Evolutionary conservation across 192 early-diverging fungal species (phyloP).

Genomic region (Linnemannia elongata): DNA sequence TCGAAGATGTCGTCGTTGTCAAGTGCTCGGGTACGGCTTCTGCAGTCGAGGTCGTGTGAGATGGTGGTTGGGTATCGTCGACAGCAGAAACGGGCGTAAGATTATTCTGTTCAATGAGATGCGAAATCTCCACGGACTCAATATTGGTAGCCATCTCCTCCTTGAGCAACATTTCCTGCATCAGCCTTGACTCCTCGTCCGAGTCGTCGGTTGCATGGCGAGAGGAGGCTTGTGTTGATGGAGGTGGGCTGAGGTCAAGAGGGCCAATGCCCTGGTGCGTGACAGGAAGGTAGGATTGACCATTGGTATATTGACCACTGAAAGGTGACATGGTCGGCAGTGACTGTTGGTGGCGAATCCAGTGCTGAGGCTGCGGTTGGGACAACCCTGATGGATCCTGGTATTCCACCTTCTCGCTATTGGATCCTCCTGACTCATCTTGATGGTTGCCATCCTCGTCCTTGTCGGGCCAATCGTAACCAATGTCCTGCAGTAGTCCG

Average conservation of each 20-base stretch:
- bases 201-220: not conserved
- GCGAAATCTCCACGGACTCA: constrained; percentile 2
- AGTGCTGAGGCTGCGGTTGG: not conserved
- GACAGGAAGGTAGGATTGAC: not conserved
- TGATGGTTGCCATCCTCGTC: constrained; percentile 5
- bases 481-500: constrained; percentile 19
- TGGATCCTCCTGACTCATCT: not conserved
- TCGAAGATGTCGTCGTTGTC: constrained; percentile 3
- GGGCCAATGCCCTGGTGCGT: not conserved
- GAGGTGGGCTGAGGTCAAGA: not conserved
- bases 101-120: not conserved
- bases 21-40: not conserved
- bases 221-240: not conserved
- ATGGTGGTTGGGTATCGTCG: constrained; percentile 1
- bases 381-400: not conserved
- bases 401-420: constrained; percentile 24
- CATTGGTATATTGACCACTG: constrained; percentile 6
- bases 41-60: constrained; percentile 21
- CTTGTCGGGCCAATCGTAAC: constrained; percentile 12
- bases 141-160: constrained; percentile 20
- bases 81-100: not conserved
- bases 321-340: constrained; percentile 18
- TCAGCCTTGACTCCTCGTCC: constrained; percentile 22
- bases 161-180: constrained; percentile 40
- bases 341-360: constrained; percentile 14